Conservation (phyloP, 1,284 basidiomycete genomes). For the Mycosarcoma mackinlayi region DNA sequence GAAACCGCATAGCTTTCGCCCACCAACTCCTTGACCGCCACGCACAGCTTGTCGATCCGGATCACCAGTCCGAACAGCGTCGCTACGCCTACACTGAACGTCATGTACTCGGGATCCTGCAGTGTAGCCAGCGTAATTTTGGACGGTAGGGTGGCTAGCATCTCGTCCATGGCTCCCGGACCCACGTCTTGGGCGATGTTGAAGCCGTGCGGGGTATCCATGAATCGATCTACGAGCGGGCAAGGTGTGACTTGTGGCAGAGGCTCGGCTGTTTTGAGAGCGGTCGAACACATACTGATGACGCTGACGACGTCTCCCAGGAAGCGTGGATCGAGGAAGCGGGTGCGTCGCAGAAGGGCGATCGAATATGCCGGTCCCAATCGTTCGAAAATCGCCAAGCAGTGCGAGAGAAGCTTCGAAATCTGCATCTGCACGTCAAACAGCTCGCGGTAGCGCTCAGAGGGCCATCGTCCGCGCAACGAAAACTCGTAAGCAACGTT, state of each 20-base stretch:
- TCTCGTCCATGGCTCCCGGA: slow-evolving; percentile 3
- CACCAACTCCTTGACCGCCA: slow-evolving; percentile 81
- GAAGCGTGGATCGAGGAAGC: slow-evolving; percentile 82
- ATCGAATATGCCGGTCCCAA: slow-evolving; percentile 61
- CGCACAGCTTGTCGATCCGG: slow-evolving; percentile 78
- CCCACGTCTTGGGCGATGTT: slow-evolving; percentile 4
- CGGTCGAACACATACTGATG: slow-evolving; percentile 70
- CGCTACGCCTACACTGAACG: slow-evolving; percentile 72
- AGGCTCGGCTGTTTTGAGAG: slow-evolving; percentile 79
- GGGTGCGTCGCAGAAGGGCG: slow-evolving; percentile 79
- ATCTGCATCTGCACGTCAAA: slow-evolving; percentile 53
- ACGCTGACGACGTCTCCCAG: slow-evolving; percentile 76
- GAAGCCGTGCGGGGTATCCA: slow-evolving; percentile 68
- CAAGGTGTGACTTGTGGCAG: slow-evolving; percentile 87
- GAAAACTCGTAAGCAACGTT: slow-evolving; percentile 68
- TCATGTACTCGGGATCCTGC: slow-evolving; percentile 47
- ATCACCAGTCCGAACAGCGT: slow-evolving; percentile 77
- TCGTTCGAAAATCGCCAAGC: slow-evolving; percentile 40
- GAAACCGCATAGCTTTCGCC: slow-evolving; percentile 76
- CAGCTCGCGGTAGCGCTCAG: slow-evolving; percentile 56
- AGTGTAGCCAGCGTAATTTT: slow-evolving; percentile 33
- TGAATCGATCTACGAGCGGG: slow-evolving; percentile 80
- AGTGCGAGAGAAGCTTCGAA: slow-evolving; percentile 73
- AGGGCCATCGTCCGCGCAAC: slow-evolving; percentile 63
- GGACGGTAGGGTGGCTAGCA: slow-evolving; percentile 17